A percentile compares a stretch with the other conserved stretches of the same genome.
Conservation (phyloP, 768 basidiomycete species). For the Strobilomyces dryophilus region DNA sequence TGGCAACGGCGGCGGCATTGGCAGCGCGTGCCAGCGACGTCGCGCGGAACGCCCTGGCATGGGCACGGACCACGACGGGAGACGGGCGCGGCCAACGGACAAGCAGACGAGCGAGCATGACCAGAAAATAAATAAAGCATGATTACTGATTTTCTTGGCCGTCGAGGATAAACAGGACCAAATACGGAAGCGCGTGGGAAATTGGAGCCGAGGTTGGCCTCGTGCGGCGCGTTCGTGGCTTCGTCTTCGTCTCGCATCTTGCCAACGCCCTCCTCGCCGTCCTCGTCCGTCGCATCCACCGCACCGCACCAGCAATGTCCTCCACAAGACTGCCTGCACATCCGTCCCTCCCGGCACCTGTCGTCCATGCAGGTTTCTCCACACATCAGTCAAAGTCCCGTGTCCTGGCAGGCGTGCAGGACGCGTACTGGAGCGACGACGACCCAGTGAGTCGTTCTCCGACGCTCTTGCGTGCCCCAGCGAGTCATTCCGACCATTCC, state of each 20-base stretch:
- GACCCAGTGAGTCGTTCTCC: conserved; percentile 55
- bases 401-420: conserved; percentile 85
- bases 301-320: conserved; percentile 36
- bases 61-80: conserved; percentile 8
- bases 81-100: conserved; percentile 19
- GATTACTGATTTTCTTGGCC: background rate
- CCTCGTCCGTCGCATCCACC: conserved; percentile 16
- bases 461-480: conserved; percentile 6
- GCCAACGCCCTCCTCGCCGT: conserved; percentile 7
- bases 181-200: conserved; percentile 24
- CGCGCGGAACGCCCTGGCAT: conserved; percentile 11
- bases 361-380: conserved; percentile 65
- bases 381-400: conserved; percentile 78
- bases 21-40: conserved; percentile 9
- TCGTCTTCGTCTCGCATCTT: conserved; percentile 9
- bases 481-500: conserved; percentile 18
- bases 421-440: conserved; percentile 97
- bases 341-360: conserved; percentile 68
- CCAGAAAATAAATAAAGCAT: background rate
- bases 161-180: conserved; percentile 17
- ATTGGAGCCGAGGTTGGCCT: conserved; percentile 15
- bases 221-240: conserved; percentile 24
- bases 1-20: conserved; percentile 8
- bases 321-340: conserved; percentile 55
- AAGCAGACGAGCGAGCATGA: conserved; percentile 24